phyloP scores from a whole-genome alignment of 2,329 filamentous ascomycete genomes.

The Trichophyton benhamiae region DNA sequence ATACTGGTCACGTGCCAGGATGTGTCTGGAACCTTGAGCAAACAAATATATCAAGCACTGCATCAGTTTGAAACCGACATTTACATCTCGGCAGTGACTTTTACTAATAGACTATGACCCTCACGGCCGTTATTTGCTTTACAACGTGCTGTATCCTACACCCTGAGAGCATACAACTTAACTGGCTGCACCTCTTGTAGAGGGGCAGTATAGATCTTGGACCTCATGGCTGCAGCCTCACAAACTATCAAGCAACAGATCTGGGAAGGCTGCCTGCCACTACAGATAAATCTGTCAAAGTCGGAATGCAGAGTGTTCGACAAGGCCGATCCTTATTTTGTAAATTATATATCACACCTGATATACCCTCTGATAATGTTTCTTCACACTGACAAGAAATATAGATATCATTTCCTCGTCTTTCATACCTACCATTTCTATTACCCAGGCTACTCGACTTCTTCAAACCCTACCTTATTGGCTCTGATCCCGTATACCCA shows the following conservation, averaged over 20 bases:
- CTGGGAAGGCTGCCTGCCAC: constrained; percentile 48
- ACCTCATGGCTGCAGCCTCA: constrained; percentile 10
- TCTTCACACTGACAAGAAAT: constrained; percentile 1
- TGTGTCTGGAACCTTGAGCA: no score
- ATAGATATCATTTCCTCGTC: constrained; percentile 49
- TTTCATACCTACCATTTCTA: constrained; percentile 58
- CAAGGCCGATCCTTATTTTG: constrained; percentile 48
- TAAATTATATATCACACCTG: constrained; percentile 19
- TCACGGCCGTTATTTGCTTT: no score
- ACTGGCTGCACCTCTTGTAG: neutral
- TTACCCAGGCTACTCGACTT: constrained; percentile 51
- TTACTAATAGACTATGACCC: no score
- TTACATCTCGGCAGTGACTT: no score
- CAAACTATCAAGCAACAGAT: constrained; percentile 35
- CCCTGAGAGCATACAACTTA: no score
- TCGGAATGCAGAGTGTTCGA: constrained; percentile 50
- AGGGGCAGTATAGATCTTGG: neutral
- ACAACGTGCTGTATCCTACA: neutral
- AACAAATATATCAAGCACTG: no score
- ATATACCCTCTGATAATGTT: neutral
- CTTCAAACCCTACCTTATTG: constrained; percentile 47
- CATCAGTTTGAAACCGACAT: no score
- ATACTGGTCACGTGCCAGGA: no score
- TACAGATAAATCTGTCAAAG: constrained; percentile 48
- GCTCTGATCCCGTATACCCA: constrained; percentile 37